phyloP scores from a whole-genome alignment of 2,329 filamentous ascomycete genomes.

The Magnaporthiopsis incrustans region DNA sequence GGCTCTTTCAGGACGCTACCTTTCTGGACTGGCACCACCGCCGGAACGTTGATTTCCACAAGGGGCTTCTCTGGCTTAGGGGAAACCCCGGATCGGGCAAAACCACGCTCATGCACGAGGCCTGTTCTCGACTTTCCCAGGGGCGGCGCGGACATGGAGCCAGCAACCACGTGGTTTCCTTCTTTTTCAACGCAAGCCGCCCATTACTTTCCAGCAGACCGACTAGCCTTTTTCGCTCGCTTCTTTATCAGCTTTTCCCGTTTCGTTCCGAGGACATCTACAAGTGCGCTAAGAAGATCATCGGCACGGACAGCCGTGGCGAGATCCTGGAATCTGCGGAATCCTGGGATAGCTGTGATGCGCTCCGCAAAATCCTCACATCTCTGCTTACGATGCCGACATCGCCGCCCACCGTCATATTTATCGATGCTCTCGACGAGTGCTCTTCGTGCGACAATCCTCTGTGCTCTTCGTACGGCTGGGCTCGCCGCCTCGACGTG shows the following conservation, averaged over 20 bases:
- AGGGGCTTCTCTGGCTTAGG: slow-evolving; percentile 10
- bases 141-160: no score
- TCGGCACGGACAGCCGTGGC: neutral
- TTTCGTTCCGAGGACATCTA: neutral
- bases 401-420: no score
- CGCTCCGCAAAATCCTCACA: neutral
- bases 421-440: slow-evolving; percentile 1
- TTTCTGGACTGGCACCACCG: slow-evolving; percentile 8
- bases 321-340: neutral
- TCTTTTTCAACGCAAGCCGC: slow-evolving; percentile 7
- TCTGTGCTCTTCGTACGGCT: no score
- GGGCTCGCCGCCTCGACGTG: no score
- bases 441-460: neutral
- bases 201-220: neutral
- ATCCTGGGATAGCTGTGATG: no score
- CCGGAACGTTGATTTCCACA: neutral
- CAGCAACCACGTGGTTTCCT: neutral
- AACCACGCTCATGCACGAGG: slow-evolving; percentile 8
- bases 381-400: neutral
- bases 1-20: slow-evolving; percentile 5
- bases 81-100: slow-evolving; percentile 11
- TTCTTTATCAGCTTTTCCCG: slow-evolving; percentile 6
- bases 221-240: slow-evolving; percentile 5
- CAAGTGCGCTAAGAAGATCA: neutral
- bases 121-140: neutral